These are phyloP conservation scores for Penicillium daleae DNA, from an alignment of 495 filamentous ascomycete genomes.

Conservation along the genomic window DNA sequence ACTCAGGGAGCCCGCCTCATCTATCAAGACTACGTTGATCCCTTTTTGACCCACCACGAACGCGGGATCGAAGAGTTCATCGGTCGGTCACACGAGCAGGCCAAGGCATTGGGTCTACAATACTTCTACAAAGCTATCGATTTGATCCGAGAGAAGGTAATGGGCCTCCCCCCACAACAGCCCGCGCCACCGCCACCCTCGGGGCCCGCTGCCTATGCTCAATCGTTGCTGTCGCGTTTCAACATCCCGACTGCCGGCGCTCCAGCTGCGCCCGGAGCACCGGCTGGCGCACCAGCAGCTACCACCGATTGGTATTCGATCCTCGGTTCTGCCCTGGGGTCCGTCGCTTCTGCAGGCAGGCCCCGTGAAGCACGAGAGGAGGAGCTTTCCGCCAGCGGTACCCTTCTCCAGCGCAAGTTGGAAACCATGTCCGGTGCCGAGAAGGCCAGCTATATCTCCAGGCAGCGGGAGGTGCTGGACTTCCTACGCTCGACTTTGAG, in stretches of 20 bases:
- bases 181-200: conserved; percentile 53
- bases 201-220: conserved; percentile 66
- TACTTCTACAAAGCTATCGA: conserved; percentile 84
- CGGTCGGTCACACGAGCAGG: conserved; percentile 75
- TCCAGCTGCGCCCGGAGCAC: conserved; percentile 48
- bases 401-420: conserved; percentile 69
- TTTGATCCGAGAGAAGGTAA: conserved; percentile 68
- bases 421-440: conserved; percentile 58
- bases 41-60: conserved; percentile 88
- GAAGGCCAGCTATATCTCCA: conserved; percentile 68
- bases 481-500: conserved; percentile 74
- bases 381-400: conserved; percentile 59
- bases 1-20: conserved; percentile 86
- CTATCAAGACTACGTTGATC: conserved; percentile 84
- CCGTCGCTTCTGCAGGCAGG: conserved; percentile 45
- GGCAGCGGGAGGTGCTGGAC: conserved; percentile 73
- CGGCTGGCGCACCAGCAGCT: conserved; percentile 14
- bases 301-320: conserved; percentile 66
- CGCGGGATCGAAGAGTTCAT: conserved; percentile 89
- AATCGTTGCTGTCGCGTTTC: conserved; percentile 82
- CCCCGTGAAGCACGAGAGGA: conserved; percentile 55
- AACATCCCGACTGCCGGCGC: conserved; percentile 65
- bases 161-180: conserved; percentile 67
- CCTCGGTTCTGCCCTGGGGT: conserved; percentile 67
- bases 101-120: conserved; percentile 74